Evolutionary conservation across 192 early-diverging fungal species (phyloP).

Genomic region (Coemansia sp.): DNA sequence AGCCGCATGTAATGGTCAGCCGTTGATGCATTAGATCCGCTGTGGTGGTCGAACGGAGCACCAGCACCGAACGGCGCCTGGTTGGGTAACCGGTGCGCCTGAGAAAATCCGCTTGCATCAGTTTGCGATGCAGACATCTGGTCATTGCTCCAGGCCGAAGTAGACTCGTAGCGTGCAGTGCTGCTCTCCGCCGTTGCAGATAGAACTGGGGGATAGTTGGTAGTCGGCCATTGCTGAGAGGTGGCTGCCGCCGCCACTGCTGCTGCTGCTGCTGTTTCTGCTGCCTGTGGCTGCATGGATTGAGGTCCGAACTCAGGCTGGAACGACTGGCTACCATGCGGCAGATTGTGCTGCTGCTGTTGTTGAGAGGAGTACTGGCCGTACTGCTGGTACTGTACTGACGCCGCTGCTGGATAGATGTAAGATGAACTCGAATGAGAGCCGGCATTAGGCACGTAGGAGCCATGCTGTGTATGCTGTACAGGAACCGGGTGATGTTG

Average conservation of each 20-base stretch:
- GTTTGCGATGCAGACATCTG: conserved; percentile 44
- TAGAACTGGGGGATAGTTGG: conserved; percentile 21
- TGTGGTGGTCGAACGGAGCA: conserved; percentile 2
- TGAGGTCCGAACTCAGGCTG: conserved; percentile 6
- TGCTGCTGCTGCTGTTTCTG: conserved; percentile 23
- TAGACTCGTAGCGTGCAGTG: conserved; percentile 24
- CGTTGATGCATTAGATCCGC: conserved; percentile 12
- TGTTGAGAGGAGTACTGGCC: conserved; percentile 18
- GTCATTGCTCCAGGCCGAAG: conserved; percentile 41
- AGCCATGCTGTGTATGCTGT: conserved; percentile 1
- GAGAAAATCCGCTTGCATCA: conserved; percentile 43
- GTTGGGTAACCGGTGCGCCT: conserved; percentile 23
- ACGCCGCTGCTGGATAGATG: conserved; percentile 10
- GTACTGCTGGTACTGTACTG: conserved; percentile 15
- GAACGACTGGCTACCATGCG: conserved; percentile 12
- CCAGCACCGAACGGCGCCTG: conserved; percentile 15
- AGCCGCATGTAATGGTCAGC: conserved; percentile 15
- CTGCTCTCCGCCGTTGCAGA: conserved; percentile 10
- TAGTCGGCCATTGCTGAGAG: conserved; percentile 11
- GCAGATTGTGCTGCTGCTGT: conserved; percentile 18
- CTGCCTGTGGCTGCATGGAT: conserved; percentile 4
- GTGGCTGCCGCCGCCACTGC: conserved; percentile 4
- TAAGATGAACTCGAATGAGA: conserved; percentile 7
- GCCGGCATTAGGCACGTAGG: neutral
- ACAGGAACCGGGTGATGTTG: conserved; percentile 9